Evolutionary conservation across 2,329 filamentous ascomycete genomes (phyloP), one percentile per base, ranked within the genome.

Genomic region (Neocatenulostroma microsporum): DNA sequence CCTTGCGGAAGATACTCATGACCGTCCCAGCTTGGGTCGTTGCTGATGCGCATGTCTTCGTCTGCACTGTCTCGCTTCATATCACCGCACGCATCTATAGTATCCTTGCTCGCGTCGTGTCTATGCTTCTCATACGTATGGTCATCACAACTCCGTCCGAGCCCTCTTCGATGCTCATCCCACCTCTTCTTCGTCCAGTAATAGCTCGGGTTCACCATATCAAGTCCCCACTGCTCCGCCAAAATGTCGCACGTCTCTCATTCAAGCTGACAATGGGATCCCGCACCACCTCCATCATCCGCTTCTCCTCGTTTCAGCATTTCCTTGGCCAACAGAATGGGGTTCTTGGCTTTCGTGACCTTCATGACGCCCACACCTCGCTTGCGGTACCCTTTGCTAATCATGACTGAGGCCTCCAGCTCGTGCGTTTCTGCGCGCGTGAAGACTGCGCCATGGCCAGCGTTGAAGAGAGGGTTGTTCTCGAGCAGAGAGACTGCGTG

Each of bases 361-460:
- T 84, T 75, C 64, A 84, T 84, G 5, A 86, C 77, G 3, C 84
- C 84, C 0, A 84, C 82, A 12, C 79, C 85, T 23, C 84, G 75
- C 67, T 94, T 94, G 26, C 76, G 72, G 39, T 69, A 68, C 0
- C 80, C 82, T 19, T 71, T 70, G 2, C 81, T 83, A 0, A 93
- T 82, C 86, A 94, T 94, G 34, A 94, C 75, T 7, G 78, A 84
- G 2, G 84, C 84, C 62, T 94, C 87, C 43, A 94, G 78, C 64
- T 94, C 84, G 57, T 88, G 87, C 44, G 79, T 73, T 13, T 87
- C 88, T 47, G 82, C 79, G 34, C 80, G 76, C 1, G 85, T 94
- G 61, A 93, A 94, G 14, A 94, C 86, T 34, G 86, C 84, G 36
- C 88, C 88, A 51, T 78, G 80, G 6, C 79, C 86, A 39, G 79